Evolutionary conservation across 805 yeast species (phyloP), one percentile per base, ranked within the genome.

Genomic region (Brettanomyces naardenensis): DNA sequence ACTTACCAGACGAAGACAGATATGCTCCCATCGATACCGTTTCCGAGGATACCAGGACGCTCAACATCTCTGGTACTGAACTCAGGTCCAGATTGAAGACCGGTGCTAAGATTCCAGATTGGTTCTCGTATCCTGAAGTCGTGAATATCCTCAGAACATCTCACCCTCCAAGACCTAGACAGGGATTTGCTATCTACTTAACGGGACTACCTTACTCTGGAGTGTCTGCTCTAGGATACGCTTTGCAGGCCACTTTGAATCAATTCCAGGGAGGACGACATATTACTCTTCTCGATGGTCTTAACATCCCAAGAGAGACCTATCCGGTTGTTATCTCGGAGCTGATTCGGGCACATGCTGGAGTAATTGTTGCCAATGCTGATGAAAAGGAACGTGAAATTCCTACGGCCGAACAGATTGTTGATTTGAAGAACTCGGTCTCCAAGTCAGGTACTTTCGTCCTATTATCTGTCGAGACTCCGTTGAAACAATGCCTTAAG

Each of bases 101-200:
- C 44, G 97, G 97, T 42, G 71, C 81, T 31, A 80, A 80, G 44
- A 90, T 89, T 50, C 97, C 97, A 45, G 92, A 77, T 58, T 89
- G 97, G 97, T 89, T 90, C 65, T 86, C 96, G 4, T 89, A 89
- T 65, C 95, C 96, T 3, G 97, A 89, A 62, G 96, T 90, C 37
- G 97, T 90, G 43, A 73, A 75, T 59, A 88, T 90, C 43, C 72
- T 89, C 52, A 80, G 97, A 59, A 90, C 86, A 52, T 76, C 89
- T 33, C 89, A 89, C 61, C 97, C 97, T 40, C 95, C 97, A 46
- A 78, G 97, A 64, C 75, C 71, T 42, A 61, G 71, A 42, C 97
- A 90, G 66, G 97, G 97, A 26, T 90, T 89, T 61, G 84, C 86
- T 6, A 65, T 88, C 37, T 71, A 79, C 44, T 65, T 87, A 37